Evolutionary conservation across 2,329 filamentous ascomycete species (phyloP), one percentile per base, ranked within the genome.

Genomic region (Scopulariopsis brevicaulis): DNA sequence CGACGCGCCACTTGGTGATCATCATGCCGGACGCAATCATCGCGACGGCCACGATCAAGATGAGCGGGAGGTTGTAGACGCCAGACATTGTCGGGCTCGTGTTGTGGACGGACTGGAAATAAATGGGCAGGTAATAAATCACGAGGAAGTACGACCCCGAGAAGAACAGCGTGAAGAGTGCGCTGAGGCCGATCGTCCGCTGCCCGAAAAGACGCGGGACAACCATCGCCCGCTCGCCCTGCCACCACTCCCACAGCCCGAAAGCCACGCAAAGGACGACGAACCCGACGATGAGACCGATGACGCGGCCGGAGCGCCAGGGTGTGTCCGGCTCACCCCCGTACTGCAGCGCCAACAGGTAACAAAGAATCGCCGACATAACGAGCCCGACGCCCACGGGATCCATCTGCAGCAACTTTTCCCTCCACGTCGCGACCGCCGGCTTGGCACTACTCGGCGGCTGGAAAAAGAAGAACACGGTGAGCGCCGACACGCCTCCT

Each of bases 341-440:
- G 75, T 75, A 80, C 59, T 79, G 76, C 6, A 81, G 67, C n/a
- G 77, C 77, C 0, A 81, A 67, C 0, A 80, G 63, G 20, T 79
- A 68, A 60, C 74, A 79, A 22, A 78, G 65, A 8, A 78, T 68
- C 15, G 72, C 64, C 0, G 68, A 68, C 63, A 68, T 58, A 34
- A 71, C 69, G 4, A 71, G 62, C 15, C 60, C 58, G 3, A 66
- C 68, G 11, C 69, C 69, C 6, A 70, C 60, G 20, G 66, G n/a
- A 7, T 66, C 65, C 2, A 66, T 58, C 18, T 56, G 34, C 32
- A 56, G 34, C 20, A 59, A 11, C 54, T 54, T 59, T 32, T 56
- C 54, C 22, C 12, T 11, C 24, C 48, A 25, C 1, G 34, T 22
- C 5, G 51, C 58, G 10, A n/a, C 37, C 18, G 11, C 46, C 15